Base-by-base conservation (phyloP, 1,284 basidiomycete species). In the Cutaneotrichosporon daszewskae region DNA sequence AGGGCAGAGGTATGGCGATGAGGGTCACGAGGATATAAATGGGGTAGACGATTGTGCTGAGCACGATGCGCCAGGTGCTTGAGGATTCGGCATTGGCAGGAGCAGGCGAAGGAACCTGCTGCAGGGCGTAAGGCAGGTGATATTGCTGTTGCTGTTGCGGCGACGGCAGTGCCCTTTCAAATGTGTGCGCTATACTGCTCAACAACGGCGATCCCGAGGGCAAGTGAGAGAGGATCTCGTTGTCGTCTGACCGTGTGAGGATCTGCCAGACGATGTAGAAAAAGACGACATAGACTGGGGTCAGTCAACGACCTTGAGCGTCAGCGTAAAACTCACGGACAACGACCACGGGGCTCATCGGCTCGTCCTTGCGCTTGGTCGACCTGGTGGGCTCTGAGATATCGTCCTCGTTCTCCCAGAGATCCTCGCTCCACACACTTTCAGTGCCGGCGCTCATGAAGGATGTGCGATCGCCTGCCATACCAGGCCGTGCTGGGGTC, bases 181-280 rank as follows among this genome's bases (percentile, higher is more conserved):
- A 9, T 9, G 28, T n/a, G n/a, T n/a, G 6, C 28, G 28, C 8
- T 8, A 16, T 11, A 31, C 8, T 9, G 13, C 45, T 35, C n/a
- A 45, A 45, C 8, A 58, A 47, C 12, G 56, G 53, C 10, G 55
- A 56, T 5, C 49, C 32, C 0, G 52, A 38, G 1, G 59, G 51
- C 2, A 62, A 52, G 39, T 64, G 65, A 3, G 54, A 52, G 24
- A 69, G 58, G 37, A 64, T 60, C 47, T 69, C 66, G 26, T 44
- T 25, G n/a, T 67, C 65, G 44, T 66, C 62, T 13, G 61, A 57
- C 14, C 66, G 58, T 12, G 66, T 66, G 11, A 69, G 56, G 40
- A 69, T 63, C 38, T 68, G 65, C 55, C 59, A 67, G 32, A 68
- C 57, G 19, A 65, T 28, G 50, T 65, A 69, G 48, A 64, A 49